Evolutionary conservation across 1,139 yeast species (phyloP).

Genomic region (Diutina sp.): DNA sequence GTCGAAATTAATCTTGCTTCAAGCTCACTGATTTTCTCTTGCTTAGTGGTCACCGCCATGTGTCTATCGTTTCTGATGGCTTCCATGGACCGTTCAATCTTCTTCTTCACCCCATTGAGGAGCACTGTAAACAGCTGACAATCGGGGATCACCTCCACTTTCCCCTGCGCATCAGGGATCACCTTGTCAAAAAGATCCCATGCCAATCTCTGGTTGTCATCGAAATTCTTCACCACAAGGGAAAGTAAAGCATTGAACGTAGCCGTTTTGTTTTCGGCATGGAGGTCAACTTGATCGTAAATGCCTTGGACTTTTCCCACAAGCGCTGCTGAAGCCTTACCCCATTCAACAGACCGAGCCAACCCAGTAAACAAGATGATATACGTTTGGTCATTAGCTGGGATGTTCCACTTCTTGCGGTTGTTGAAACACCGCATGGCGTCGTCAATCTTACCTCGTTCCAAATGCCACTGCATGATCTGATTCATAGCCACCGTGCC

Average conservation of each 20-base stretch:
- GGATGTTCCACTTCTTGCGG: conserved; percentile 50
- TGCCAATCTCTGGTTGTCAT: conserved; percentile 19
- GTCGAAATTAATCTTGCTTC: conserved; percentile 18
- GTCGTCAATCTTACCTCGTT: conserved; percentile 21
- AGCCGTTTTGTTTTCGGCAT: conserved; percentile 5
- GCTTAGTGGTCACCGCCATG: conserved; percentile 11
- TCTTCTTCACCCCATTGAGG: conserved; percentile 21
- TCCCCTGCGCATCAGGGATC: conserved; percentile 4
- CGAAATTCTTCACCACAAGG: conserved; percentile 21
- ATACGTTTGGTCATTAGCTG: conserved; percentile 38
- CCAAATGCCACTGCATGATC: conserved; percentile 36
- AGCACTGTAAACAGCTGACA: conserved; percentile 28
- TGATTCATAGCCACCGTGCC: conserved; percentile 55
- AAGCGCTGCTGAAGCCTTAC: conserved; percentile 13
- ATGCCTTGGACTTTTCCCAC: conserved; percentile 13
- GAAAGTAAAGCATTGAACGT: conserved; percentile 27
- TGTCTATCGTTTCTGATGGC: conserved; percentile 8
- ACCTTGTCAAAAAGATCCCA: conserved; percentile 25
- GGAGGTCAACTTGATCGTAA: conserved; percentile 10
- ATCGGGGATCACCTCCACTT: conserved; percentile 15
- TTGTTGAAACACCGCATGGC: conserved; percentile 39
- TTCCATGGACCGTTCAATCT: conserved; percentile 11
- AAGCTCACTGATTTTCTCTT: conserved; percentile 13
- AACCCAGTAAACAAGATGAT: conserved; percentile 48
- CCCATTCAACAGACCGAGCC: conserved; percentile 27